Evolutionary conservation across 768 basidiomycete genomes (phyloP).

Genomic region (Sporobolomyces phaffii): DNA sequence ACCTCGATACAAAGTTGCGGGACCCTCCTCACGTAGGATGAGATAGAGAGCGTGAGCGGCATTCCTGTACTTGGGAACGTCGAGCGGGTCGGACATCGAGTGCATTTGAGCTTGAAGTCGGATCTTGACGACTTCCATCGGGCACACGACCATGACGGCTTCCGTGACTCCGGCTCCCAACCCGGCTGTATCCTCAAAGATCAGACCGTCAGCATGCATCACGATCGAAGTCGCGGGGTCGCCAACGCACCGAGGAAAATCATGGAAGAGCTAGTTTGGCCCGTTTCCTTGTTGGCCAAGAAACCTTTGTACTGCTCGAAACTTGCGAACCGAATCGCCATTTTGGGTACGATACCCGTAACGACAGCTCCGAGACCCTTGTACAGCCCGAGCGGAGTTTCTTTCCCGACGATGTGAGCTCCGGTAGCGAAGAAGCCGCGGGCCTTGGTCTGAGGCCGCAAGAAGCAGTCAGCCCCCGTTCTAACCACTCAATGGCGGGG

Average conservation of each 20-base stretch:
- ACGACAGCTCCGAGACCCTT: slow-evolving; percentile 93
- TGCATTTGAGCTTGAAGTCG: slow-evolving; percentile 95
- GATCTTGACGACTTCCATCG: slow-evolving; percentile 99
- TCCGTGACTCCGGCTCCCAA: slow-evolving; percentile 92
- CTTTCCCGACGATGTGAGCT: slow-evolving; percentile 73
- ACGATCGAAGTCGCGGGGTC: neutral
- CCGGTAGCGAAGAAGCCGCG: slow-evolving; percentile 91
- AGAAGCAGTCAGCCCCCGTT: too few relatives aligned
- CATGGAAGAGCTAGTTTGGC: slow-evolving; percentile 67
- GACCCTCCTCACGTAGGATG: slow-evolving; percentile 86
- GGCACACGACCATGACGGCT: slow-evolving; percentile 87
- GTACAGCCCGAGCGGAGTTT: slow-evolving; percentile 92
- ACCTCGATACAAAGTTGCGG: slow-evolving; percentile 78
- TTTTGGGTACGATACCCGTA: slow-evolving; percentile 96
- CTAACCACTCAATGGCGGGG: too few relatives aligned
- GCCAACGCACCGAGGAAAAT: slow-evolving; percentile 73
- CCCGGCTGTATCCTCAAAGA: slow-evolving; percentile 59
- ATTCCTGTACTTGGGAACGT: slow-evolving; percentile 87
- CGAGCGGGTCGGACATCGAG: slow-evolving; percentile 90
- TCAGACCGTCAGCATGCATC: neutral
- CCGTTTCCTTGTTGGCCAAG: slow-evolving; percentile 68
- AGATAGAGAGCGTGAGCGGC: slow-evolving; percentile 94
- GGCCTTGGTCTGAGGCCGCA: slow-evolving; percentile 66
- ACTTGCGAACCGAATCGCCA: slow-evolving; percentile 97
- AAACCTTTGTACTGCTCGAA: slow-evolving; percentile 89